These are phyloP conservation scores for Stephania yunnanensis DNA, from an alignment of 164 flowering plant genomes.

Conservation along the genomic window DNA sequence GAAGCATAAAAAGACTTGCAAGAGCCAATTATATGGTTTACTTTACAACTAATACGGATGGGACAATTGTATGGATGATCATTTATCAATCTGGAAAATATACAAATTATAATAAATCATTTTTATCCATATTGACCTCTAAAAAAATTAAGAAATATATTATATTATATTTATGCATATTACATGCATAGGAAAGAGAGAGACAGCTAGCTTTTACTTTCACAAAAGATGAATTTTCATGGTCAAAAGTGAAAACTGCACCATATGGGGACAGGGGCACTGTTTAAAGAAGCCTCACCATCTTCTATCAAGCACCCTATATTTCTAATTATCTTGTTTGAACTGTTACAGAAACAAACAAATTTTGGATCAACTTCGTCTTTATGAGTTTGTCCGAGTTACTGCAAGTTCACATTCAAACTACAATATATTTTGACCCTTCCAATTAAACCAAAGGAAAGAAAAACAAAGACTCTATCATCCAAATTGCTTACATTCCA, in stretches of 20 bases:
- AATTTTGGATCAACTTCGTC: background rate
- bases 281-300: too few species aligned
- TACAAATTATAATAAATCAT: too few species aligned
- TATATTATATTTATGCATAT: too few species aligned
- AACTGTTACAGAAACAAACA: background rate
- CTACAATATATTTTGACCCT: background rate
- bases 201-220: too few species aligned
- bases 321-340: too few species aligned
- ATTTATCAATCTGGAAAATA: background rate
- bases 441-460: background rate
- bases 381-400: background rate
- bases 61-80: background rate
- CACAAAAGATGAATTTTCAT: too few species aligned
- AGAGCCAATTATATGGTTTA: background rate
- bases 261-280: too few species aligned
- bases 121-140: too few species aligned
- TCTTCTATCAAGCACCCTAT: too few species aligned
- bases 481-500: background rate
- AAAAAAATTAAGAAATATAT: too few species aligned
- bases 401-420: background rate
- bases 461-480: background rate
- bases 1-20: background rate
- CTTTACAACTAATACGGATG: background rate
- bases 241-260: too few species aligned
- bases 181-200: too few species aligned